Evolutionary conservation across 495 filamentous ascomycete species (phyloP).

Genomic region (Staphylotrichum tortipilum): DNA sequence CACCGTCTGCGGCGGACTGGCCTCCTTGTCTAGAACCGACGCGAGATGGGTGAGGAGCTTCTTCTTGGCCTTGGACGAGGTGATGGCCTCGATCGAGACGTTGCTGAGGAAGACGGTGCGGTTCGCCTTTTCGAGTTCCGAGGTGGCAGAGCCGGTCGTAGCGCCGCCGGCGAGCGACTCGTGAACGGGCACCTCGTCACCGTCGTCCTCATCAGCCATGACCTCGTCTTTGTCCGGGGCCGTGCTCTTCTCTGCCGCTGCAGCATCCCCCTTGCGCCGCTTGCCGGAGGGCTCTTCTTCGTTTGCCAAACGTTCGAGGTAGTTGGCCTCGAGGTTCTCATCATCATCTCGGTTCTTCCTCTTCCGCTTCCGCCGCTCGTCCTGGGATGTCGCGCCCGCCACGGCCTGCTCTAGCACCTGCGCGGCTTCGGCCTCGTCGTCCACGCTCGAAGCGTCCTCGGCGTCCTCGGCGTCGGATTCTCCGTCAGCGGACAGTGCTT

Average conservation of each 20-base stretch:
- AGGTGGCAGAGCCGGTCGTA: constrained; percentile 30
- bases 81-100: constrained; percentile 72
- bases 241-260: constrained; percentile 14
- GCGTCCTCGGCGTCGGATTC: constrained; percentile 30
- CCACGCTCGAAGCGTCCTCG: constrained; percentile 29
- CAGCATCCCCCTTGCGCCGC: constrained; percentile 39
- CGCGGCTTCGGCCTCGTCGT: constrained; percentile 30
- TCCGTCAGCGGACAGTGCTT: constrained; percentile 19
- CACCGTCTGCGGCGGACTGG: constrained; percentile 54
- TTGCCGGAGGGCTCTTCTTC: constrained; percentile 39
- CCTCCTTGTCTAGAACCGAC: constrained; percentile 39
- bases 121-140: constrained; percentile 73
- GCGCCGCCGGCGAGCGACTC: constrained; percentile 41
- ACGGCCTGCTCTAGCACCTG: constrained; percentile 26
- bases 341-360: constrained; percentile 63
- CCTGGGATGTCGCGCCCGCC: constrained; percentile 16
- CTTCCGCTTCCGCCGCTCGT: constrained; percentile 51
- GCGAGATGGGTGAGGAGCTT: constrained; percentile 58
- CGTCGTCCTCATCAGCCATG: constrained; percentile 13
- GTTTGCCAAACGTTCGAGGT: constrained; percentile 63
- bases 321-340: constrained; percentile 72
- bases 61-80: constrained; percentile 70
- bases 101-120: constrained; percentile 93
- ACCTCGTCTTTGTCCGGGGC: constrained; percentile 22
- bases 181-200: constrained; percentile 34